These are phyloP conservation scores for Sporothrix brunneoviolacea DNA, from an alignment of 2,329 filamentous ascomycete species.

Conservation along the genomic window DNA sequence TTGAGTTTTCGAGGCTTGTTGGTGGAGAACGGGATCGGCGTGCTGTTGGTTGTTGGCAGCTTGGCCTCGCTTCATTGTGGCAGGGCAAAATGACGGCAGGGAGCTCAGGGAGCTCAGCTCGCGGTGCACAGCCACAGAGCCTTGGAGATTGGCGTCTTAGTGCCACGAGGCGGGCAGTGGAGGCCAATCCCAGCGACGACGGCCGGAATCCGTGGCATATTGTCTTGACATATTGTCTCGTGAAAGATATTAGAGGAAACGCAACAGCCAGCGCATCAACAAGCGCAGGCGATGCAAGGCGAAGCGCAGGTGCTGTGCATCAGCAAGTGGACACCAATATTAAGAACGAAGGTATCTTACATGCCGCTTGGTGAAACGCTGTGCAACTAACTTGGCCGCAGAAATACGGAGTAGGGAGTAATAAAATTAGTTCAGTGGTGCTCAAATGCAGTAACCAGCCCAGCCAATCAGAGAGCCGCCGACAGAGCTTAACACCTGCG, in stretches of 20 bases:
- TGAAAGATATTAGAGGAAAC: background rate
- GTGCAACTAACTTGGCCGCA: background rate
- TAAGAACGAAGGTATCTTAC: too few species aligned
- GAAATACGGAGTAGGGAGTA: background rate
- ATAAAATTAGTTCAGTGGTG: background rate
- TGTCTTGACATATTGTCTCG: background rate
- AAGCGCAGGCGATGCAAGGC: background rate
- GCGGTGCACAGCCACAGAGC: slow-evolving; percentile 7
- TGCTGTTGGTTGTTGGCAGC: background rate
- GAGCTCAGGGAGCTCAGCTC: slow-evolving; percentile 4
- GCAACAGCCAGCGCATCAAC: background rate
- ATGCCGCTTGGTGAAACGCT: background rate
- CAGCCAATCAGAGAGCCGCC: background rate
- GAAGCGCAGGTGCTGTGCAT: background rate
- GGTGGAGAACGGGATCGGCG: too few species aligned
- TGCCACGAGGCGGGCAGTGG: background rate
- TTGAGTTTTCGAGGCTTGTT: background rate
- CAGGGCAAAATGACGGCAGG: background rate
- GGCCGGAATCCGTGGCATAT: background rate
- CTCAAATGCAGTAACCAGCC: background rate
- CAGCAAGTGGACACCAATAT: slow-evolving; percentile 1
- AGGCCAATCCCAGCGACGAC: background rate
- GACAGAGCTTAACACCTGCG: background rate
- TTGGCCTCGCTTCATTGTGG: background rate
- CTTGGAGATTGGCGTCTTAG: background rate